Conservation (phyloP, 768 basidiomycete species). For the Mycena kentingensis region DNA sequence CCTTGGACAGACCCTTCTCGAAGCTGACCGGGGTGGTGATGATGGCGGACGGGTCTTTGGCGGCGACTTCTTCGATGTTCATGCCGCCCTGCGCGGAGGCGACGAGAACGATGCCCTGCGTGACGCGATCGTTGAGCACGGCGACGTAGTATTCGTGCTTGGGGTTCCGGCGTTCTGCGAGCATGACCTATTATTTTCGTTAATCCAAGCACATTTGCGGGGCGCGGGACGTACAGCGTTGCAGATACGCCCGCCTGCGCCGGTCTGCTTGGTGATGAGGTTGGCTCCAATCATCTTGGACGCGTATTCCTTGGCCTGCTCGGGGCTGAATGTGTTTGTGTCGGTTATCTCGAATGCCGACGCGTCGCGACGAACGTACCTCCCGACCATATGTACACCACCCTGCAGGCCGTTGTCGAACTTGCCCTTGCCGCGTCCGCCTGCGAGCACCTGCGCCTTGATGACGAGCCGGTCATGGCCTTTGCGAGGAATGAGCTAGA, state of each 20-base stretch:
- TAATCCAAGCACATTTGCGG: no score
- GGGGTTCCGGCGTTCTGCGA: slow-evolving; percentile 92
- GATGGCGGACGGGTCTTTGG: slow-evolving; percentile 91
- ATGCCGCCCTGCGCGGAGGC: slow-evolving; percentile 95
- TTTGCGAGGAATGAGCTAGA: slow-evolving; percentile 32
- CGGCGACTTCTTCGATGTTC: slow-evolving; percentile 99
- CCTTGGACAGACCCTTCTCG: slow-evolving; percentile 73
- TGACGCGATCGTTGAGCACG: slow-evolving; percentile 89
- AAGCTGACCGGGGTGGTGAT: slow-evolving; percentile 93
- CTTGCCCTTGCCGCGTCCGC: slow-evolving; percentile 96
- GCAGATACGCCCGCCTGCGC: slow-evolving; percentile 87
- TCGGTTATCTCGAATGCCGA: slow-evolving; percentile 1
- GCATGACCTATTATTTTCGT: slow-evolving; percentile 74
- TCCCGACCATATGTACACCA: slow-evolving; percentile 92
- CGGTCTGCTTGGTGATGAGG: slow-evolving; percentile 98
- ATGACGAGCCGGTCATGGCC: slow-evolving; percentile 84
- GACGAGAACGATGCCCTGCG: slow-evolving; percentile 89
- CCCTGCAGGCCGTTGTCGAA: slow-evolving; percentile 97
- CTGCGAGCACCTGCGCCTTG: slow-evolving; percentile 98
- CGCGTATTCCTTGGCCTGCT: slow-evolving; percentile 86
- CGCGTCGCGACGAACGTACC: slow-evolving; percentile 49
- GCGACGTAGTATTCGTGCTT: slow-evolving; percentile 98
- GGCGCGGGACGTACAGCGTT: slow-evolving; percentile 85
- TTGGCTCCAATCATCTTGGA: slow-evolving; percentile 92
- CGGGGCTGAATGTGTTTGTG: slow-evolving; percentile 53